phyloP scores from a whole-genome alignment of 129 eudicot species.

The Flaveria sonorensis region DNA sequence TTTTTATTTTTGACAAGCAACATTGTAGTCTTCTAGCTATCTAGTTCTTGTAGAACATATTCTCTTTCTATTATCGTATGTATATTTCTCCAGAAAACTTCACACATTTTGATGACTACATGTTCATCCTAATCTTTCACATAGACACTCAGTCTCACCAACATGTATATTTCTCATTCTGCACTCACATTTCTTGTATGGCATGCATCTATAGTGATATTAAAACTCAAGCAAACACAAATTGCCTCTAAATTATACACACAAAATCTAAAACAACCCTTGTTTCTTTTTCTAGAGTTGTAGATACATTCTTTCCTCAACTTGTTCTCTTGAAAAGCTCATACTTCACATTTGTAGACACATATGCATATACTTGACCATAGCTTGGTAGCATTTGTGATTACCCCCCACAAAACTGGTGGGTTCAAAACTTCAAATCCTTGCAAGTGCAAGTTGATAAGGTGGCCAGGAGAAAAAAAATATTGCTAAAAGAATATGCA shows the following conservation, averaged over 20 bases:
- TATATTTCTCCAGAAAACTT: background rate
- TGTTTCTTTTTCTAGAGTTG: background rate
- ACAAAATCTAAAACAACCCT: background rate
- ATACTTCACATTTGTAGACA: background rate
- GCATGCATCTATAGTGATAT: background rate
- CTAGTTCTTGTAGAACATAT: conserved; percentile 5
- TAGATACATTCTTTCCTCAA: background rate
- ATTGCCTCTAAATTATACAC: background rate
- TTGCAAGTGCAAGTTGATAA: no score
- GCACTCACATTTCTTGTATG: background rate
- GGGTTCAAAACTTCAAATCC: no score
- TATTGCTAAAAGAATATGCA: background rate
- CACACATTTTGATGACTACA: background rate
- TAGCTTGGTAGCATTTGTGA: no score
- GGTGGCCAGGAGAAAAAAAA: no score
- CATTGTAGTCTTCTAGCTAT: background rate
- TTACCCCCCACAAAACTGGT: no score
- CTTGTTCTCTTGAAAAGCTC: background rate
- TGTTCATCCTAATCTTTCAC: background rate
- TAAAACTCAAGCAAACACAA: background rate
- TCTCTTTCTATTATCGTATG: background rate
- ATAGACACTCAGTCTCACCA: background rate
- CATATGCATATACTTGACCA: background rate
- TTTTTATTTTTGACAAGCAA: background rate
- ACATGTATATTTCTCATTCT: background rate